Conservation (phyloP, 75 land plant species). For the Pinus albicaulis region DNA sequence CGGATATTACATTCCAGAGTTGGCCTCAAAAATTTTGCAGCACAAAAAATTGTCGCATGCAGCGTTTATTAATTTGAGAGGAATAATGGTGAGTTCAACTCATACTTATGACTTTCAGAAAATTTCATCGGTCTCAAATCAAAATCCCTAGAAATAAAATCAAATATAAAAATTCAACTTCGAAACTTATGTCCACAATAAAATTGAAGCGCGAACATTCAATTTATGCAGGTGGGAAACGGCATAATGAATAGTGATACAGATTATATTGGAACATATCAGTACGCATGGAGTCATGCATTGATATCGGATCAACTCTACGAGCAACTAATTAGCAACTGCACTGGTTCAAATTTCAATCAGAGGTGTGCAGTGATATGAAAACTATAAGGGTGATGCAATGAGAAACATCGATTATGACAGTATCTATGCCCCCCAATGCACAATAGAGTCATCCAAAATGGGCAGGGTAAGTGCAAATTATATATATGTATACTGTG, state of each 20-base stretch:
- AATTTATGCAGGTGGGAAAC: slow-evolving; percentile 62
- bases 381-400: slow-evolving; percentile 21
- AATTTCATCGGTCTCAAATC: no score
- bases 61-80: slow-evolving; percentile 75
- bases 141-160: no score
- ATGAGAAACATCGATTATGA: slow-evolving; percentile 66
- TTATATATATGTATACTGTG: no score
- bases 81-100: slow-evolving; percentile 58
- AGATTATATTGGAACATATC: slow-evolving; percentile 48
- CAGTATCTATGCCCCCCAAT: slow-evolving; percentile 49
- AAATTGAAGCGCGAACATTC: not conserved
- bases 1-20: no score
- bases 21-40: slow-evolving; percentile 47
- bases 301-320: slow-evolving; percentile 58
- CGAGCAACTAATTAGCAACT: no score
- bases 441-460: no score
- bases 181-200: not conserved
- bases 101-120: no score
- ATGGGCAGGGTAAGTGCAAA: no score
- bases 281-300: slow-evolving; percentile 65
- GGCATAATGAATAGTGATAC: slow-evolving; percentile 51
- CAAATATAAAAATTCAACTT: no score
- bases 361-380: not conserved
- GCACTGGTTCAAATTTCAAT: no score
- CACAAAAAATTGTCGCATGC: slow-evolving; percentile 37